These are phyloP conservation scores for Quercus dentata DNA, from an alignment of 306 rosid species.

Conservation along the genomic window DNA sequence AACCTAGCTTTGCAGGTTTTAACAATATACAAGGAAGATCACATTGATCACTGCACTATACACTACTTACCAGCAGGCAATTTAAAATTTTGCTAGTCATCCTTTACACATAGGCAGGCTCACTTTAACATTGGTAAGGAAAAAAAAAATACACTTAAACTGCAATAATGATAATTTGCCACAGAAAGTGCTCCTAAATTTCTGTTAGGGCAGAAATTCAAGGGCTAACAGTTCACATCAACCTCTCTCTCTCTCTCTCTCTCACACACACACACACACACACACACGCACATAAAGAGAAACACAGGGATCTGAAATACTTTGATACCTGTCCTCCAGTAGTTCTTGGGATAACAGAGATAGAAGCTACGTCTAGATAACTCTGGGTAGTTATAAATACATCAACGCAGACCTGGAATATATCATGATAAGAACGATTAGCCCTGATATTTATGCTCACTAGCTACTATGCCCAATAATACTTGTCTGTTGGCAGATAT, in stretches of 20 bases:
- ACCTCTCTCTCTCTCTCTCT: background rate
- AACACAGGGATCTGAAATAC: background rate
- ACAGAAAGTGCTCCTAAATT: too few species aligned
- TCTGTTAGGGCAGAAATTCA: background rate
- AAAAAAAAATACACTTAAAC: too few species aligned
- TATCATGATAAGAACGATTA: slow-evolving; percentile 21
- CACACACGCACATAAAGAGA: background rate
- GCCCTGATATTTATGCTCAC: slow-evolving; percentile 11
- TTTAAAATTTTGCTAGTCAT: too few species aligned
- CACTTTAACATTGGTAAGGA: too few species aligned
- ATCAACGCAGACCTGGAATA: slow-evolving; percentile 86
- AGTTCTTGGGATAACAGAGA: slow-evolving; percentile 83
- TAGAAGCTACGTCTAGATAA: slow-evolving; percentile 84
- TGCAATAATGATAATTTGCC: too few species aligned
- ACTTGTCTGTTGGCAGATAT: slow-evolving; percentile 13
- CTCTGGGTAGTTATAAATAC: slow-evolving; percentile 85
- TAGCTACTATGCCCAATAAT: background rate
- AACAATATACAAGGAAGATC: too few species aligned
- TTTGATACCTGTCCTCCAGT: slow-evolving; percentile 93
- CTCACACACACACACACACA: background rate
- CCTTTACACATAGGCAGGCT: too few species aligned
- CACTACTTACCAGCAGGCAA: too few species aligned
- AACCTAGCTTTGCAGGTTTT: too few species aligned
- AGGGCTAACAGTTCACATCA: background rate
- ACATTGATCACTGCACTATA: too few species aligned